Evolutionary conservation across 768 basidiomycete genomes (phyloP).

Genomic region (Mycena metata): DNA sequence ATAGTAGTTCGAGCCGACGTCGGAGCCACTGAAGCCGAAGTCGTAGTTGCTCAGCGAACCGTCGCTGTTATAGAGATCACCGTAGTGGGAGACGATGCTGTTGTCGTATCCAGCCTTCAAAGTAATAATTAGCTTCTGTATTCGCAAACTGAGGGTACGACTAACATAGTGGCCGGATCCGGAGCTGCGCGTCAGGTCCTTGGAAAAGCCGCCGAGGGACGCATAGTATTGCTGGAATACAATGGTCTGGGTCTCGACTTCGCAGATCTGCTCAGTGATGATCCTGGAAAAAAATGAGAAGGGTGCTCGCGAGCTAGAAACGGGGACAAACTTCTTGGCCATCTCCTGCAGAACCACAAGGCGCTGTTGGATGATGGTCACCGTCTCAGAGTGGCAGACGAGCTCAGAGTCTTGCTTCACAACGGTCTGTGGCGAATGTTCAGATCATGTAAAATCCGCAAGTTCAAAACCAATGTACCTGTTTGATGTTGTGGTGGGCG

Average conservation of each 20-base stretch:
- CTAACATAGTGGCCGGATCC: constrained; percentile 39
- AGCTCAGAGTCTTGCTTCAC: constrained; percentile 52
- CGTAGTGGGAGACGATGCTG: constrained; percentile 51
- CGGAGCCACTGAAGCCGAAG: constrained; percentile 57
- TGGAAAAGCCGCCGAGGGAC: constrained; percentile 55
- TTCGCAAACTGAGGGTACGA: neutral
- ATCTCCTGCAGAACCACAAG: constrained; percentile 62
- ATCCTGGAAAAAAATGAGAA: constrained; percentile 46
- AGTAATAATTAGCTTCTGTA: neutral
- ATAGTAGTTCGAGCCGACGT: constrained; percentile 56
- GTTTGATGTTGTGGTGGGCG: constrained; percentile 51
- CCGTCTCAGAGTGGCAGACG: constrained; percentile 54
- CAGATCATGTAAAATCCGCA: too few relatives aligned
- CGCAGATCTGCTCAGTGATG: constrained; percentile 63
- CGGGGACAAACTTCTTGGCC: constrained; percentile 56
- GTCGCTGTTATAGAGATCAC: constrained; percentile 51
- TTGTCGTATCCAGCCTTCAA: constrained; percentile 55
- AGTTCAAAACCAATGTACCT: constrained; percentile 29
- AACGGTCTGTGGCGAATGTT: too few relatives aligned
- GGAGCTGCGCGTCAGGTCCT: constrained; percentile 56
- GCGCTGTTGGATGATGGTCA: constrained; percentile 62
- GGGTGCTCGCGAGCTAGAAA: neutral
- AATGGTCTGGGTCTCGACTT: constrained; percentile 64
- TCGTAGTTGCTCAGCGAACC: constrained; percentile 54
- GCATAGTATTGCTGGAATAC: constrained; percentile 59